phyloP scores from a whole-genome alignment of 1,284 basidiomycete genomes.

The Violaceomyces palustris region DNA sequence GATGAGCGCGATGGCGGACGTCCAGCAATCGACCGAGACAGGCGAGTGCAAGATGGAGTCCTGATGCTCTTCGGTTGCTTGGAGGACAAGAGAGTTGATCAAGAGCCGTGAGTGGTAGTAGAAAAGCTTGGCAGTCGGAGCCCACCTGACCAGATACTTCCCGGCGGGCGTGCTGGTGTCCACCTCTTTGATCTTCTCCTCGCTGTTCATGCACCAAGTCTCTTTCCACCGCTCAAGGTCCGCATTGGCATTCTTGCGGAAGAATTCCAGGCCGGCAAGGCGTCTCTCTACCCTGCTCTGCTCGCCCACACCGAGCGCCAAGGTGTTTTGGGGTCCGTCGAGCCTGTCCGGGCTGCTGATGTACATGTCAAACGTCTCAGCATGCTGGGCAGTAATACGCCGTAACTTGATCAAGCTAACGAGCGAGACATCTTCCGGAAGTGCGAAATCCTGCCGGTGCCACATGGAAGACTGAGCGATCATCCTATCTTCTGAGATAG shows the following conservation, averaged over 20 bases:
- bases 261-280: conserved; percentile 30
- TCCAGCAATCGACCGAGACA: conserved; percentile 38
- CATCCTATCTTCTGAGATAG: conserved; percentile 35
- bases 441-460: conserved; percentile 41
- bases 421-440: conserved; percentile 36
- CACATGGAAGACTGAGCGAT: conserved; percentile 34
- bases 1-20: conserved; percentile 30
- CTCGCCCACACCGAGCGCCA: conserved; percentile 21
- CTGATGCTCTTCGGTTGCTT: conserved; percentile 31
- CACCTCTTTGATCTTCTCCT: conserved; percentile 31
- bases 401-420: conserved; percentile 40
- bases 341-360: conserved; percentile 23
- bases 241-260: conserved; percentile 31
- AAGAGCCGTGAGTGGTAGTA: conserved; percentile 38
- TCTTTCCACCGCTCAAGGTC: conserved; percentile 44
- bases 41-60: conserved; percentile 14
- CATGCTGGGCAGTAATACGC: conserved; percentile 30
- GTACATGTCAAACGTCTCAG: conserved; percentile 28
- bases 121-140: conserved; percentile 30
- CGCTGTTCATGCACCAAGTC: conserved; percentile 37
- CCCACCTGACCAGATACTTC: conserved; percentile 40
- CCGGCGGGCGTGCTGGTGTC: conserved; percentile 28
- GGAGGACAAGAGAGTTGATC: conserved; percentile 38
- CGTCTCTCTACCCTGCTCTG: conserved; percentile 27
- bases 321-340: conserved; percentile 23